Evolutionary conservation across 169 alveolate genomes (phyloP), one percentile per base, ranked within the genome.

Genomic region (Perkinsus chesapeaki): DNA sequence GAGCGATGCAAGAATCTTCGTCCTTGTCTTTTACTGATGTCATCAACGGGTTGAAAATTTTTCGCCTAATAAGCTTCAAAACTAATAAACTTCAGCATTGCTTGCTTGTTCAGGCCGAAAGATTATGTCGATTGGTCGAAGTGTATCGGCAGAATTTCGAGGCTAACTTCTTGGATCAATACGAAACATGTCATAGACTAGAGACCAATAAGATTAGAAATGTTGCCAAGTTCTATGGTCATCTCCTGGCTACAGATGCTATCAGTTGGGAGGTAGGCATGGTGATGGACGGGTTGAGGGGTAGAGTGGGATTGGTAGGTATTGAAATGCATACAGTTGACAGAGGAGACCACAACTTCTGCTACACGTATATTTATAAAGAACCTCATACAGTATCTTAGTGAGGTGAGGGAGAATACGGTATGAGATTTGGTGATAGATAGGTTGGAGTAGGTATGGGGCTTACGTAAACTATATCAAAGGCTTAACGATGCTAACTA

Each of bases 331-430:
- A 98, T 99, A 47, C 95, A 96, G 94, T 95, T 99, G 92, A 98
- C 99, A 12, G 99, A 99, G 94, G 99, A 98, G 94, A 98, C 97
- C 73, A 99, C 99, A 0, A 99, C 99, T 0, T 98, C 99, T 16
- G 97, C 99, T 39, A 96, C 99, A 9, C 97, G 99, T 94, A 99
- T 99, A 72, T 99, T 99, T 97, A 98, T 99, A 91, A 99, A 99
- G 97, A 98, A 98, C 27, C 94, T 98, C 43, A 96, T 98, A 93
- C 99, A 98, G 96, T 99, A 98, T 93, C 96, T 98, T 73, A 96
- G 98, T 36, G 99, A 98, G 82, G 82, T 60, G 31, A 60, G 82
- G 82, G 72, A 47, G 72, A 10, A 47, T 47, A 47, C 9, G 72
- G 27, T 47, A 9, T 9, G 9, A 47, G 9, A 47, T 10, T 47